Evolutionary conservation across 2,329 filamentous ascomycete genomes (phyloP), one percentile per base, ranked within the genome.

Genomic region (Stagonosporopsis rhizophila): DNA sequence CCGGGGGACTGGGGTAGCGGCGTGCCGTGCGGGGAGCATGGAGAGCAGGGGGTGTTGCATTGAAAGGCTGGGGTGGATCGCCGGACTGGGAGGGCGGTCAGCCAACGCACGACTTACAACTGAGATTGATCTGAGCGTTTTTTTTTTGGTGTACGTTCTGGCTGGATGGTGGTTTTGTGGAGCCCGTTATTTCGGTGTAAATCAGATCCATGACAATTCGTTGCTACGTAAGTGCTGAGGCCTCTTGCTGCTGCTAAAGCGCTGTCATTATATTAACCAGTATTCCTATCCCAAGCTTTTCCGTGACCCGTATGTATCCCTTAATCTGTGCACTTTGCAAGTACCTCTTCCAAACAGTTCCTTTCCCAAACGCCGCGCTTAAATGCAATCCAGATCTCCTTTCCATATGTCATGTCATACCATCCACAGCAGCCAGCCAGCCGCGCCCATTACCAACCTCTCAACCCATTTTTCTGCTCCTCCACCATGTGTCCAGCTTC

Each of bases 401-500:
- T 15, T 25, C 25, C 34, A 6, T 34, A 9, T 7, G 51, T 67
- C 52, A 75, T 6, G 51, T 67, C 56, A 75, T 8, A 71, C 14
- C 22, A 70, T 23, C 58, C 70, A 45, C 4, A 72, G 5, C 11
- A 71, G 8, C 70, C 71, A 75, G 6, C 72, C 71, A 0, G 66
- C 69, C 14, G 62, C 28, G 1, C 67, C 68, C 11, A 75, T 52
- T 2, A 73, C 32, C 11, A 69, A 0, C 12, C 61, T 58, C 52
- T 74, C 71, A 6, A 62, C 48, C 66, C 65, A 70, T 37, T 54
- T 68, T 20, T 71, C 69, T 0, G 69, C 30, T 12, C 67, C 67
- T 14, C 57, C 38, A 19, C 47, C 23, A 28, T 58, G 42, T 6
- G 39, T 25, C 50, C 40, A 23, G 23, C 48, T 44, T 25, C 44